Evolutionary conservation across 2,329 filamentous ascomycete species (phyloP).

Genomic region (Diaporthe vaccinii): DNA sequence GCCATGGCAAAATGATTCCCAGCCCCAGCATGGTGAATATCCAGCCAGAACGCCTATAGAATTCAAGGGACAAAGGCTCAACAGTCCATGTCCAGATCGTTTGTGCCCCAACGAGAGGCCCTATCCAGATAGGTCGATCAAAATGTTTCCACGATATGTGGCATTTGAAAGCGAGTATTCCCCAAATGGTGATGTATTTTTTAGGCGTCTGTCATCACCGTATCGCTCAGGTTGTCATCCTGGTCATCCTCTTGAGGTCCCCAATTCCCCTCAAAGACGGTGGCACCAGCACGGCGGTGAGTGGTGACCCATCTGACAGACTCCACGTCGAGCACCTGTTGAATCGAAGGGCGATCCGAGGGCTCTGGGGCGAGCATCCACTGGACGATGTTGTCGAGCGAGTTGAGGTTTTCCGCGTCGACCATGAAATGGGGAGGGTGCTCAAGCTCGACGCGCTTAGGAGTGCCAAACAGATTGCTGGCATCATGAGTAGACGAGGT

Average conservation of each 20-base stretch:
- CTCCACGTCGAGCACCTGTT: constrained; percentile 79
- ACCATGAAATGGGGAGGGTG: constrained; percentile 90
- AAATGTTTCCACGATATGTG: constrained; percentile 43
- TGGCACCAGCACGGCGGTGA: constrained; percentile 88
- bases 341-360: constrained; percentile 77
- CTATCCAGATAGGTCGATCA: constrained; percentile 52
- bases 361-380: constrained; percentile 90
- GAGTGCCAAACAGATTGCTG: constrained; percentile 60
- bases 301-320: constrained; percentile 85
- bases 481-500: constrained; percentile 49
- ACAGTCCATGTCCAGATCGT: constrained; percentile 42
- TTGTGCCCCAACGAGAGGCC: constrained; percentile 40
- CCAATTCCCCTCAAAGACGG: constrained; percentile 96
- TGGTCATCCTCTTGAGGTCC: constrained; percentile 75
- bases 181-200: constrained; percentile 46
- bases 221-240: constrained; percentile 57
- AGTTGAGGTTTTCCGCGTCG: constrained; percentile 77
- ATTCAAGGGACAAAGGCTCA: constrained; percentile 43
- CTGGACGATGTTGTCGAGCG: constrained; percentile 85
- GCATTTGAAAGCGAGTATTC: constrained; percentile 41
- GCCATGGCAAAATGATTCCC: constrained; percentile 23
- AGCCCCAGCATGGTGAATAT: constrained; percentile 41
- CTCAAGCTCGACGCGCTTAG: constrained; percentile 64
- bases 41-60: constrained; percentile 44
- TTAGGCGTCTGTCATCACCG: constrained; percentile 72